Percentiles rank a stretch among this genome's conserved stretches.
Conservation (phyloP, 352 stramenopile species). For the Phytopythium litorale region DNA sequence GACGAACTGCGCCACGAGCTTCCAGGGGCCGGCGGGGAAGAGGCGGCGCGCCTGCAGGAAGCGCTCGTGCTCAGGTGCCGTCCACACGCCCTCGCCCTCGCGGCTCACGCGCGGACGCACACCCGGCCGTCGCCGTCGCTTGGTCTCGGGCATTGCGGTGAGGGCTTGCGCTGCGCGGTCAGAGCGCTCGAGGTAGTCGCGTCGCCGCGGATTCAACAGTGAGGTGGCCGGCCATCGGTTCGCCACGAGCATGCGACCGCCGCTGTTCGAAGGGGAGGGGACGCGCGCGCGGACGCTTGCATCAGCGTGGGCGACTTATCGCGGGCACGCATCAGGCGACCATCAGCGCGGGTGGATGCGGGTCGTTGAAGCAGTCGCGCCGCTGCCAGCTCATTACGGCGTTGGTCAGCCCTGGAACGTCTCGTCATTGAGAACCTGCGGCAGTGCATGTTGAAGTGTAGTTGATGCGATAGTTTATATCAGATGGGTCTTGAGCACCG, state of each 20-base stretch:
- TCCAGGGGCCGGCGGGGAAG: slow-evolving; percentile 7
- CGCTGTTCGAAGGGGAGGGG: neutral
- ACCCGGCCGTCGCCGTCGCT: slow-evolving; percentile 1
- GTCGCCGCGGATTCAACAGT: neutral
- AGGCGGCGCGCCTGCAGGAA: slow-evolving; percentile 6
- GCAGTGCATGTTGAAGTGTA: neutral
- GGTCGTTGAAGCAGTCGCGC: slow-evolving; percentile 1
- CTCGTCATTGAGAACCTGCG: neutral
- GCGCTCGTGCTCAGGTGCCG: slow-evolving; percentile 6
- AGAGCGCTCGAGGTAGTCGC: neutral
- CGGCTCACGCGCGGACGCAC: neutral
- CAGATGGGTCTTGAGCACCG: neutral
- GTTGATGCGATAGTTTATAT: neutral
- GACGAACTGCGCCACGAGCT: slow-evolving; percentile 8
- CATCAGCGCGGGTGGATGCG: neutral
- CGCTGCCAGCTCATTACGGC: neutral
- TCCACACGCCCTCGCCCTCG: slow-evolving; percentile 9
- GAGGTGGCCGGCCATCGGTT: neutral
- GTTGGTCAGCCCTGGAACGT: neutral
- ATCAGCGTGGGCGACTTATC: neutral
- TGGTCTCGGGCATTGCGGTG: neutral
- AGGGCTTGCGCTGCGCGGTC: too few species aligned
- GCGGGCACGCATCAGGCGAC: neutral
- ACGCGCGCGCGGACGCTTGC: neutral
- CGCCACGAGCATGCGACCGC: too few species aligned